These are phyloP conservation scores for Pilatotrama ljubarskyi DNA, from an alignment of 768 basidiomycete genomes.

Conservation along the genomic window DNA sequence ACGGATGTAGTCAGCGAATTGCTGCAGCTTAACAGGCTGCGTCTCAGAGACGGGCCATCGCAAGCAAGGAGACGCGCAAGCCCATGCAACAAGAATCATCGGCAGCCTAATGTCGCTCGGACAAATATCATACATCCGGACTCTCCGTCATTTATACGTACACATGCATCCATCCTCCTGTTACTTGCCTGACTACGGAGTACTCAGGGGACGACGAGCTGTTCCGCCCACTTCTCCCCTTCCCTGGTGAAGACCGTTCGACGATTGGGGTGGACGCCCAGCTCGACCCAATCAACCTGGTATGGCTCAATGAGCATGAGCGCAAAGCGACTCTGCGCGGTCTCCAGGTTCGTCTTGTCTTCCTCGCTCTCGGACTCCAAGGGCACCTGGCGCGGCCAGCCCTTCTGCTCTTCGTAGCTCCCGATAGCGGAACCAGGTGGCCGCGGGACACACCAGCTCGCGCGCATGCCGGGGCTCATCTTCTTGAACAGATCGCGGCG, in stretches of 20 bases:
- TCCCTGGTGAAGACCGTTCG: constrained; percentile 53
- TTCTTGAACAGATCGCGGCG: constrained; percentile 58
- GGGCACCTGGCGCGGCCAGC: constrained; percentile 60
- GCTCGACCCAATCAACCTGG: constrained; percentile 68
- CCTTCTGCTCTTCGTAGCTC: constrained; percentile 56
- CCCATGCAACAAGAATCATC: no score
- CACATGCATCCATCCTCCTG: no score
- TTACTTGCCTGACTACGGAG: neutral
- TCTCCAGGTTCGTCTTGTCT: constrained; percentile 47
- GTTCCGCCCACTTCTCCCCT: constrained; percentile 55
- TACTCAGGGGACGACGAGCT: constrained; percentile 60
- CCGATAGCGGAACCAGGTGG: constrained; percentile 56
- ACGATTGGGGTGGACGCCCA: constrained; percentile 56
- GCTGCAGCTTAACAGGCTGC: no score
- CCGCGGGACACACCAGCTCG: constrained; percentile 65
- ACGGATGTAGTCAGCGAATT: no score
- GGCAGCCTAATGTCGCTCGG: neutral
- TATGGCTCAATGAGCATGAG: constrained; percentile 70
- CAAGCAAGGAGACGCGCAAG: no score
- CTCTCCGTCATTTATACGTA: neutral
- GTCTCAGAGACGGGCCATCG: no score
- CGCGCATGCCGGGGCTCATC: constrained; percentile 64
- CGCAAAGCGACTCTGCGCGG: constrained; percentile 67
- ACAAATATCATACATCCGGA: constrained; percentile 12
- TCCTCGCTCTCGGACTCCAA: constrained; percentile 44